Evolutionary conservation across 2,329 filamentous ascomycete genomes (phyloP), one percentile per base, ranked within the genome.

Genomic region (Parascedosporium putredinis): DNA sequence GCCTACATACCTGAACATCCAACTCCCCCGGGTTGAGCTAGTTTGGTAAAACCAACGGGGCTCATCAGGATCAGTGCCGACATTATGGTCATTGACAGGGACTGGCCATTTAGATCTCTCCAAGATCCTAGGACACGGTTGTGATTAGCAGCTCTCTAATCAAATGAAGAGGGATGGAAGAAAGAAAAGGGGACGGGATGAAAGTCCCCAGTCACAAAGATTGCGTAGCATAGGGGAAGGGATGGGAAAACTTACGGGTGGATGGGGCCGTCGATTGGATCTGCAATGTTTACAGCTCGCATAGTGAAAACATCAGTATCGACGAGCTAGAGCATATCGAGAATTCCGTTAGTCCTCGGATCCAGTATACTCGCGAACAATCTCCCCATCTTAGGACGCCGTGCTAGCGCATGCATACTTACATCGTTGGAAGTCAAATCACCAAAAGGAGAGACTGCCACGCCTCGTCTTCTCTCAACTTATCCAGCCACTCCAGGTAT

Each of bases 381-480:
- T n/a, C n/a, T n/a, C n/a, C n/a, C n/a, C n/a, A n/a, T n/a, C n/a
- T n/a, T n/a, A n/a, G n/a, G n/a, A n/a, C n/a, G n/a, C n/a, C n/a
- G n/a, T n/a, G n/a, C n/a, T n/a, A n/a, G n/a, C n/a, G n/a, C n/a
- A n/a, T n/a, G n/a, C n/a, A n/a, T n/a, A 47, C 52, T 49, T 45
- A 58, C 62, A 50, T 65, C 62, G n/a, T 64, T 59, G 49, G 61
- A 61, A 4, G 60, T 63, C 33, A 61, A 25, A 14, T 57, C 59
- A n/a, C 53, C 51, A 64, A 63, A 1, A 64, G 40, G 1, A 58
- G 47, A 4, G 38, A 51, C 45, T 64, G 62, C 62, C 61, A 65
- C 24, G 58, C 53, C 16, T 64, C 60, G n/a, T 64, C 62, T 6
- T 59, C 47, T 5, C 57, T 31, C 8, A 63, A 40, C 12, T 56